Conservation (phyloP, 352 stramenopile species). For the Pythium rishiriense region DNA sequence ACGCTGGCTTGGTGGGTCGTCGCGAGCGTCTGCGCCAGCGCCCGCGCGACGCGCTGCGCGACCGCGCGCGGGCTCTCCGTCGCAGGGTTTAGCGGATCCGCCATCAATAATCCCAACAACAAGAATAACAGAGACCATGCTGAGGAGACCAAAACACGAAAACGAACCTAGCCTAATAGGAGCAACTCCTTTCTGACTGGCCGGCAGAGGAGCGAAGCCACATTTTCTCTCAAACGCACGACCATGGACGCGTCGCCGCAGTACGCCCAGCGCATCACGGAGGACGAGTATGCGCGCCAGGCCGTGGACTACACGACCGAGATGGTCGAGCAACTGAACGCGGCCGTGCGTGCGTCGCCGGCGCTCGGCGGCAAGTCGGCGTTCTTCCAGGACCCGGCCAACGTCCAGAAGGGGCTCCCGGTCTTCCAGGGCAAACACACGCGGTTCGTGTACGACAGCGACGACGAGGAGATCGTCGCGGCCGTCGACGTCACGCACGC, state of each 20-base stretch:
- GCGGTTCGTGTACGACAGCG: constrained; percentile 79
- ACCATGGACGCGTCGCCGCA: constrained; percentile 15
- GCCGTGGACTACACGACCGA: constrained; percentile 68
- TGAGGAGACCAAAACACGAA: background rate
- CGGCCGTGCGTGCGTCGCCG: constrained; percentile 48
- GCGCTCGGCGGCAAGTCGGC: constrained; percentile 49
- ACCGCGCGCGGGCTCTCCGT: constrained; percentile 18
- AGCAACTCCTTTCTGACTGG: background rate
- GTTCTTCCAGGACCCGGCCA: constrained; percentile 67
- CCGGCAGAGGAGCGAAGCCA: background rate
- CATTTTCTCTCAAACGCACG: background rate
- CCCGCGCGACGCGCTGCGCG: constrained; percentile 16
- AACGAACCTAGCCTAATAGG: constrained; percentile 12
- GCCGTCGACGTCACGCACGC: constrained; percentile 67
- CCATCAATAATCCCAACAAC: background rate
- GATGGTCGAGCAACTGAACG: constrained; percentile 66
- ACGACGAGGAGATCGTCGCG: constrained; percentile 64
- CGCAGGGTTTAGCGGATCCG: no score
- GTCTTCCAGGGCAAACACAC: constrained; percentile 82
- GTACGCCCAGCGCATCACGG: constrained; percentile 24
- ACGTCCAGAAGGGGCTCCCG: constrained; percentile 57
- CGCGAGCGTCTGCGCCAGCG: constrained; percentile 11
- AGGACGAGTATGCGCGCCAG: constrained; percentile 57
- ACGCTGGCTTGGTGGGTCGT: no score
- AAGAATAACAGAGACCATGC: background rate